These are phyloP conservation scores for Pseudophaeomoniella oleicola DNA, from an alignment of 2,329 filamentous ascomycete genomes.

Conservation along the genomic window DNA sequence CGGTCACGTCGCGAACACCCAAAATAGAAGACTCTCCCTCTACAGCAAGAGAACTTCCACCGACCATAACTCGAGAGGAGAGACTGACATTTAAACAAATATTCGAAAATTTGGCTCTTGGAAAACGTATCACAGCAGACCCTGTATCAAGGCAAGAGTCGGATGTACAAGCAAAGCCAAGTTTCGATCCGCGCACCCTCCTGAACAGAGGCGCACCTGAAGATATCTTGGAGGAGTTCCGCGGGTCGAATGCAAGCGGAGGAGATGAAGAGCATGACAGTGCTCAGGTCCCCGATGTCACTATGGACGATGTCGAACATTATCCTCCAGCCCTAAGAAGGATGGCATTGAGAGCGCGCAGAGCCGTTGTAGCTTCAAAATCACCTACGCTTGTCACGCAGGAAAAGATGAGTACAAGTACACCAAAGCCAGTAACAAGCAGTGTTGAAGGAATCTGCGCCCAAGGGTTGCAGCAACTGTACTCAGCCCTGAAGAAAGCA, in stretches of 20 bases:
- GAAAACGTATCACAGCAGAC: neutral
- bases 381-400: neutral
- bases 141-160: neutral
- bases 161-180: slow-evolving; percentile 2
- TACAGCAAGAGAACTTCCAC: neutral
- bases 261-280: neutral
- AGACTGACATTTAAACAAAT: slow-evolving; percentile 11
- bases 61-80: slow-evolving; percentile 12
- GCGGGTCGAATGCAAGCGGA: neutral
- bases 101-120: slow-evolving; percentile 8
- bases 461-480: neutral
- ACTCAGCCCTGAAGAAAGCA: neutral
- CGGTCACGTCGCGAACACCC: slow-evolving; percentile 3
- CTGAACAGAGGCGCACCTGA: neutral
- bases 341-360: neutral
- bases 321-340: neutral
- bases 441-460: neutral
- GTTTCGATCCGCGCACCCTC: neutral
- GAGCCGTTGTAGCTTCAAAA: neutral
- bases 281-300: no score
- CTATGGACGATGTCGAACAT: neutral
- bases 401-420: neutral
- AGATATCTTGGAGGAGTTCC: neutral
- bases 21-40: neutral
- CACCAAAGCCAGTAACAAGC: neutral